Conservation (phyloP, 805 yeast species). For the Lachancea mirantina region DNA sequence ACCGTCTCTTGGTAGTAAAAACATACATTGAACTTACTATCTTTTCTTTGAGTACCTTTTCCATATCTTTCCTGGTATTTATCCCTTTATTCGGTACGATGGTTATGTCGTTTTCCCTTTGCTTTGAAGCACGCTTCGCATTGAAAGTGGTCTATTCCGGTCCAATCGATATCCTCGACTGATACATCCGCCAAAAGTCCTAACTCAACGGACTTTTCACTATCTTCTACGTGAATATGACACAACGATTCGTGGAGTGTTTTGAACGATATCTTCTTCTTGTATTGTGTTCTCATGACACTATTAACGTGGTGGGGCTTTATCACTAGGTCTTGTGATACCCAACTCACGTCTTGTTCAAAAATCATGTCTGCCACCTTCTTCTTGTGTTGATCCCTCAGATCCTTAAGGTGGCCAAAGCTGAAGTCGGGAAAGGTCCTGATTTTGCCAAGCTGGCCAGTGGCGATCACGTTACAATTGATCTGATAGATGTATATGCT, state of each 20-base stretch:
- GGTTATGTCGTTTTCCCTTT: conserved; percentile 7
- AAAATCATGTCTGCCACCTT: background rate
- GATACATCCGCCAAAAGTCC: background rate
- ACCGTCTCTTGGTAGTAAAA: conserved; percentile 13
- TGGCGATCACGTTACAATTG: conserved; percentile 1
- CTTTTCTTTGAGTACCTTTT: conserved; percentile 1
- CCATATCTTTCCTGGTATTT: conserved; percentile 1
- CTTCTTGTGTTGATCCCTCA: background rate
- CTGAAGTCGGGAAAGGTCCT: background rate
- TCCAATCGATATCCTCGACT: conserved; percentile 1
- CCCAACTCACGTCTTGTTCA: background rate
- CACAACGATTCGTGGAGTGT: background rate
- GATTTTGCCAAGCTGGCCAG: background rate
- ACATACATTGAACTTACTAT: conserved; percentile 11
- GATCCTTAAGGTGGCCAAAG: too few relatives aligned
- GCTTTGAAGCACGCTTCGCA: conserved; percentile 10
- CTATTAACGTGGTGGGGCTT: background rate
- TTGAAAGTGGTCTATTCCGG: conserved; percentile 1
- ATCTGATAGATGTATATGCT: conserved; percentile 1
- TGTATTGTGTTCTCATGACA: background rate
- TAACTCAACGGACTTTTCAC: background rate
- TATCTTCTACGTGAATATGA: background rate
- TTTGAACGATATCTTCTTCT: background rate
- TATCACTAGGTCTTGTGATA: background rate
- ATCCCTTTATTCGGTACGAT: conserved; percentile 6